These are phyloP conservation scores for Adansonia digitata DNA, from an alignment of 345 rosid genomes.

Conservation along the genomic window DNA sequence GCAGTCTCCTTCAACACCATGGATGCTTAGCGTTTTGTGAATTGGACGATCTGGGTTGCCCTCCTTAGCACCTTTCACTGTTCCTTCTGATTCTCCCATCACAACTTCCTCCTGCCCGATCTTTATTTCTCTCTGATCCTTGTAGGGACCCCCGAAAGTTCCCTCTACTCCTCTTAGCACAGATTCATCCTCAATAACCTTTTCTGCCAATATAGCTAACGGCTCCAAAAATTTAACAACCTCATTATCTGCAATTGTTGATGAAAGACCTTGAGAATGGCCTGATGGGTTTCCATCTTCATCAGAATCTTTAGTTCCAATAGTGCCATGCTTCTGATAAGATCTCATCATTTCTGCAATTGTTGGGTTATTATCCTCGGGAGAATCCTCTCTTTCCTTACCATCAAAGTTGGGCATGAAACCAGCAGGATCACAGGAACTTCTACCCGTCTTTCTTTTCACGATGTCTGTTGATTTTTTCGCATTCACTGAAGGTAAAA, in stretches of 20 bases:
- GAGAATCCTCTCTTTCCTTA: neutral
- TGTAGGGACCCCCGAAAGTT: neutral
- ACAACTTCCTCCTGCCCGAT: neutral
- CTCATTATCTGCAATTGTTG: slow-evolving; percentile 11
- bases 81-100: neutral
- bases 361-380: slow-evolving; percentile 9
- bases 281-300: slow-evolving; percentile 5
- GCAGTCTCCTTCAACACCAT: neutral
- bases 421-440: neutral
- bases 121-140: neutral
- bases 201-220: slow-evolving; percentile 11
- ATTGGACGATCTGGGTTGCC: neutral
- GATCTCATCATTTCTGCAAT: slow-evolving; percentile 9
- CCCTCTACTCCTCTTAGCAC: neutral
- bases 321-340: neutral
- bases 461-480: neutral
- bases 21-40: neutral
- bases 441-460: neutral
- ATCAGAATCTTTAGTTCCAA: neutral
- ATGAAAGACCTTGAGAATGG: slow-evolving; percentile 12
- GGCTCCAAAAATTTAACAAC: slow-evolving; percentile 8
- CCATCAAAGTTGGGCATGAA: neutral
- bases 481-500: neutral
- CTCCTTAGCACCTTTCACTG: neutral
- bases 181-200: slow-evolving; percentile 11